Conservation (phyloP, 345 rosid species). For the Xanthoceras sorbifolium region DNA sequence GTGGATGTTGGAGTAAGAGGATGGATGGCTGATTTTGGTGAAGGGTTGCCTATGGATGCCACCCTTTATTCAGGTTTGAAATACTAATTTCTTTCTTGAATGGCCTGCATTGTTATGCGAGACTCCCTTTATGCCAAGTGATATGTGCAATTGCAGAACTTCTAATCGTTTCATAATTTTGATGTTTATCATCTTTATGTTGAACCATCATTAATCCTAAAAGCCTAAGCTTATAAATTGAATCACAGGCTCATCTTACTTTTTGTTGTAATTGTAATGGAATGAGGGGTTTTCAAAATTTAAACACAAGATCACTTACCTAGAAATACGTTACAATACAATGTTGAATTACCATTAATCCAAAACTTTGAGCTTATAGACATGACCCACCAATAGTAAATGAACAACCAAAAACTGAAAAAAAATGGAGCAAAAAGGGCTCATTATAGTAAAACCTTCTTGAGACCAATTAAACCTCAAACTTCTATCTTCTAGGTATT, state of each 20-base stretch:
- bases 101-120: not conserved
- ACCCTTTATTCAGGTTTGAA: constrained; percentile 57
- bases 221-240: not conserved
- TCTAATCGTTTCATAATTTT: not conserved
- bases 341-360: not conserved
- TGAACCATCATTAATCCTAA: not conserved
- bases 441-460: not conserved
- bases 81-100: constrained; percentile 7
- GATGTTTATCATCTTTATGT: not conserved
- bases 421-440: not conserved
- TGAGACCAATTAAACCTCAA: not conserved
- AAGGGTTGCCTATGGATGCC: constrained; percentile 74
- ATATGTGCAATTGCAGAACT: not conserved
- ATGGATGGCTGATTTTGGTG: constrained; percentile 90
- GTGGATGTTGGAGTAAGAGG: constrained; percentile 70
- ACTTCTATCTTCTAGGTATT: not conserved
- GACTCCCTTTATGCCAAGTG: not conserved
- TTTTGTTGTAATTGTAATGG: too few relatives aligned
- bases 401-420: not conserved
- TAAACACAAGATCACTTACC: not conserved
- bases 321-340: not conserved
- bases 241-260: too few relatives aligned
- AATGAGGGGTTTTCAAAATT: too few relatives aligned
- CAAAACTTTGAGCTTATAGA: not conserved
- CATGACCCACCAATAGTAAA: not conserved